These are phyloP conservation scores for Septoria linicola DNA, from an alignment of 2,329 filamentous ascomycete genomes.

Conservation along the genomic window DNA sequence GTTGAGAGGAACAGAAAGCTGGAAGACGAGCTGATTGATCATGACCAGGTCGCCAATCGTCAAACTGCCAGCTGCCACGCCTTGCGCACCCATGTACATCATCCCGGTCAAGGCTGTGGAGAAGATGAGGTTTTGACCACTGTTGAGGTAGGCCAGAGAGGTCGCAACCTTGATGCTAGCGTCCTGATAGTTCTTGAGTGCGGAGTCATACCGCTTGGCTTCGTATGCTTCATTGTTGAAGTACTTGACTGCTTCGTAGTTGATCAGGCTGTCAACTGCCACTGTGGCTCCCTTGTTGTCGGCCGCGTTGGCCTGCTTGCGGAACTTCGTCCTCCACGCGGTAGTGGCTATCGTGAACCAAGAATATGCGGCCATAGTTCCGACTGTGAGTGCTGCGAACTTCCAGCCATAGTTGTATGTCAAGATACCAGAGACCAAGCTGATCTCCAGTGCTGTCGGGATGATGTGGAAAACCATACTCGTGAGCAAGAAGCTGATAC, in stretches of 20 bases:
- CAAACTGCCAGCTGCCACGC: constrained; percentile 75
- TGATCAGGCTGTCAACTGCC: constrained; percentile 94
- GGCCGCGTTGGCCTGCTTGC: constrained; percentile 90
- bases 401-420: constrained; percentile 92
- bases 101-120: constrained; percentile 88
- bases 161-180: constrained; percentile 97
- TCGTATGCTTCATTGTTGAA: constrained; percentile 99
- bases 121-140: constrained; percentile 95
- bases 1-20: constrained; percentile 93
- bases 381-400: constrained; percentile 85
- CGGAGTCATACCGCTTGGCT: constrained; percentile 83
- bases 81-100: constrained; percentile 96
- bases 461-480: constrained; percentile 99
- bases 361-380: constrained; percentile 91
- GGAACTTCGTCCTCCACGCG: constrained; percentile 94
- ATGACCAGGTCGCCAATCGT: constrained; percentile 97
- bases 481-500: constrained; percentile 93
- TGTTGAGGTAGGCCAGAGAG: constrained; percentile 88
- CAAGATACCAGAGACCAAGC: constrained; percentile 91
- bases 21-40: constrained; percentile 98
- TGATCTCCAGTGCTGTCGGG: constrained; percentile 89
- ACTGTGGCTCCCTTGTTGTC: constrained; percentile 95
- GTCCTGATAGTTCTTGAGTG: constrained; percentile 81
- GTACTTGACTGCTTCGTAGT: constrained; percentile 98
- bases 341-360: constrained; percentile 98